Evolutionary conservation across 2,329 filamentous ascomycete species (phyloP).

Genomic region (Alternaria novae-zelandiae): DNA sequence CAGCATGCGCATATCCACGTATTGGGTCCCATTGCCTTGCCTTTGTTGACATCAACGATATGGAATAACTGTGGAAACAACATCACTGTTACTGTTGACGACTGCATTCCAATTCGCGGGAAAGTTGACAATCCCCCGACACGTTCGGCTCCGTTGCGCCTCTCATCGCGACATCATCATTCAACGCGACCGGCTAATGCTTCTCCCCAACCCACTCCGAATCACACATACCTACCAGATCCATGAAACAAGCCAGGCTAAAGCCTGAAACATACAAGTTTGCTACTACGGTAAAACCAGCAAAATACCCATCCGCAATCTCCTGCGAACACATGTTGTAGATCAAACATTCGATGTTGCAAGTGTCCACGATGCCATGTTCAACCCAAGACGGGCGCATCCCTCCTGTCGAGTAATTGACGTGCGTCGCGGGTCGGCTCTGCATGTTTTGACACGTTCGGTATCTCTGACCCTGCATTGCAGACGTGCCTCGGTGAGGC

Average conservation of each 20-base stretch:
- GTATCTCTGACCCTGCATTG: slow-evolving; percentile 12
- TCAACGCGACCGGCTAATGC: background rate
- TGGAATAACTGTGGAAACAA: background rate
- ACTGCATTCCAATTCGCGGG: background rate
- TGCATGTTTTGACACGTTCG: slow-evolving; percentile 10
- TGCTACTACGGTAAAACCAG: background rate
- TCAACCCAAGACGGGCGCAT: background rate
- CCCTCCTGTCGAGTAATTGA: slow-evolving; percentile 22
- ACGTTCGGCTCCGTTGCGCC: background rate
- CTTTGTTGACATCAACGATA: slow-evolving; percentile 2
- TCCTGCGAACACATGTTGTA: slow-evolving; percentile 14
- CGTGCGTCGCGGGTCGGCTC: slow-evolving; percentile 17
- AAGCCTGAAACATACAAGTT: slow-evolving; percentile 2
- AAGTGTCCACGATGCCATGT: background rate
- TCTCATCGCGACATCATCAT: slow-evolving; percentile 3
- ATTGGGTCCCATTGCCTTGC: background rate
- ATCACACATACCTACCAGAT: background rate
- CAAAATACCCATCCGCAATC: background rate
- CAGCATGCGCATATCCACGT: background rate
- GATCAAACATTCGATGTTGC: slow-evolving; percentile 7
- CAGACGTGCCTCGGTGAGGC: slow-evolving; percentile 1
- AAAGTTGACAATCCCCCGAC: background rate
- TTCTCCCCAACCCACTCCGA: background rate
- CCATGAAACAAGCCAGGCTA: slow-evolving; percentile 1
- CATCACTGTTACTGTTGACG: background rate